Evolutionary conservation across 108 stramenopile genomes (phyloP).

Genomic region (Fragilaria crotonensis): DNA sequence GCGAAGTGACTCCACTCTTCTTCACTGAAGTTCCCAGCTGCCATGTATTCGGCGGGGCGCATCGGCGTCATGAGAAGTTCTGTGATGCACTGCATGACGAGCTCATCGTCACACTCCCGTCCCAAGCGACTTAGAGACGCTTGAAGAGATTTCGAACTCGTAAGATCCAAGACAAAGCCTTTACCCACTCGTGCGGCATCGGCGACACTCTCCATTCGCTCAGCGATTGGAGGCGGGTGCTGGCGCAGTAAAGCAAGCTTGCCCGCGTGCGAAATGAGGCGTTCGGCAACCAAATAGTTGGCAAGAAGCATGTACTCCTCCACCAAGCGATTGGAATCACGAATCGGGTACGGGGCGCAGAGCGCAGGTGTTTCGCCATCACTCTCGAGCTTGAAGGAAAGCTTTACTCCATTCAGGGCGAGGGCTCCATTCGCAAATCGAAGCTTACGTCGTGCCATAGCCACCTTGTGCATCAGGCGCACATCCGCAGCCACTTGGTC

Average conservation of each 20-base stretch:
- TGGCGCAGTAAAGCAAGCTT: slow-evolving; percentile 69
- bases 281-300: slow-evolving; percentile 93
- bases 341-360: slow-evolving; percentile 81
- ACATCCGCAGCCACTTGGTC: slow-evolving; percentile 85
- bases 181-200: slow-evolving; percentile 45
- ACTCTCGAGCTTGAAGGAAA: slow-evolving; percentile 81
- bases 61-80: slow-evolving; percentile 84
- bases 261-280: slow-evolving; percentile 79
- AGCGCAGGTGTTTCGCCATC: slow-evolving; percentile 81
- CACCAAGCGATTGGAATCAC: slow-evolving; percentile 89
- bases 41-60: slow-evolving; percentile 87
- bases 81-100: slow-evolving; percentile 75
- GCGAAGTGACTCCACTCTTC: slow-evolving; percentile 86
- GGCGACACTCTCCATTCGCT: slow-evolving; percentile 62
- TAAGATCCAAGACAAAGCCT: slow-evolving; percentile 59
- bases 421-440: slow-evolving; percentile 90
- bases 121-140: slow-evolving; percentile 63
- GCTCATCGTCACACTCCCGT: slow-evolving; percentile 58
- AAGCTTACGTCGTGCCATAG: slow-evolving; percentile 67
- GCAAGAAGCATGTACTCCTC: slow-evolving; percentile 99
- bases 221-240: slow-evolving; percentile 58
- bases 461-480: slow-evolving; percentile 79
- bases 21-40: slow-evolving; percentile 57
- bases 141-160: slow-evolving; percentile 64
- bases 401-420: slow-evolving; percentile 82